Evolutionary conservation across 805 yeast species (phyloP).

Genomic region (Candida hungchunana): DNA sequence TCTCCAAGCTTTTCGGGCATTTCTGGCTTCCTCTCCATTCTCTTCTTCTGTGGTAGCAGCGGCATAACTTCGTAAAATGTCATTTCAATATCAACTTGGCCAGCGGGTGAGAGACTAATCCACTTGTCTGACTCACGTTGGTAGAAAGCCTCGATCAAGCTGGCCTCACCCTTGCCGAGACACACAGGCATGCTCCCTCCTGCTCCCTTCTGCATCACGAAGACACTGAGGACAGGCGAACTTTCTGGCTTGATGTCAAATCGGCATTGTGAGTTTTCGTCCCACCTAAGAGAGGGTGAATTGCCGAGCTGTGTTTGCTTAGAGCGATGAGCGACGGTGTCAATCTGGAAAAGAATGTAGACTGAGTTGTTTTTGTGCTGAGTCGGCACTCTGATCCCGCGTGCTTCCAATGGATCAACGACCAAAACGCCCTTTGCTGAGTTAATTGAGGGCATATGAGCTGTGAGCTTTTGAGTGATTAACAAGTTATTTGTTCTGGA

Average conservation of each 20-base stretch:
- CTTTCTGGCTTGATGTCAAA: conserved; percentile 20
- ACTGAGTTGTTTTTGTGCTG: conserved; percentile 4
- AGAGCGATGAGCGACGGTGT: conserved; percentile 17
- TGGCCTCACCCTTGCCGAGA: conserved; percentile 16
- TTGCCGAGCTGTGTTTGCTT: background rate
- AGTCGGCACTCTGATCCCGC: conserved; percentile 10
- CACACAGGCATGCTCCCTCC: conserved; percentile 14
- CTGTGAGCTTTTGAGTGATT: no score
- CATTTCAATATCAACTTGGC: conserved; percentile 21
- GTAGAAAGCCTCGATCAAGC: conserved; percentile 16
- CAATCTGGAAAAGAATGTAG: conserved; percentile 24
- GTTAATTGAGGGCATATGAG: background rate
- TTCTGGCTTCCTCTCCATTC: background rate
- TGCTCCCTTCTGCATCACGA: conserved; percentile 16
- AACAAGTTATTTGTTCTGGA: no score
- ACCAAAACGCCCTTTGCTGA: conserved; percentile 22
- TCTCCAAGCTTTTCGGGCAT: no score
- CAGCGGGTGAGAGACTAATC: conserved; percentile 13
- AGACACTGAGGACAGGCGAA: conserved; percentile 13
- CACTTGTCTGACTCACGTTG: conserved; percentile 14
- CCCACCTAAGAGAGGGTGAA: conserved; percentile 15
- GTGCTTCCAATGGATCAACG: conserved; percentile 24
- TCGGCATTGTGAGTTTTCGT: conserved; percentile 22
- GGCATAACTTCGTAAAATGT: conserved; percentile 25
- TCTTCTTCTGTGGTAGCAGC: conserved; percentile 17